These are phyloP conservation scores for Phyllosticta citriasiana DNA, from an alignment of 2,329 filamentous ascomycete genomes.

Conservation along the genomic window DNA sequence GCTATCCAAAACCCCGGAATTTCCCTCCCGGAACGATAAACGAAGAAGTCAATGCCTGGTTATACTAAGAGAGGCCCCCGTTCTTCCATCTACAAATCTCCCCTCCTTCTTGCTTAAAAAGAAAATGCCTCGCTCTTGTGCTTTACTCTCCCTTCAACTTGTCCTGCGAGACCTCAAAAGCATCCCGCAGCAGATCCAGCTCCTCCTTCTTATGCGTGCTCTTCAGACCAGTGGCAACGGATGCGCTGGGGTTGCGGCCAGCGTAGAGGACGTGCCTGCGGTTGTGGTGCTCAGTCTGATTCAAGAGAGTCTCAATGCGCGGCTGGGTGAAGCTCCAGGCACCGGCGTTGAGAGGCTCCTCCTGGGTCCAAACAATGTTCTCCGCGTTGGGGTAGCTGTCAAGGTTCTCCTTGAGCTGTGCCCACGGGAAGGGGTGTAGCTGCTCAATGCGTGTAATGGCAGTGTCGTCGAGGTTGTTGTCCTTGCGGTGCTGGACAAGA, in stretches of 20 bases:
- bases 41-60: not conserved
- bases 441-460: constrained; percentile 95
- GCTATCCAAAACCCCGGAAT: not conserved
- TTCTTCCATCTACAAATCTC: not conserved
- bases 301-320: constrained; percentile 90
- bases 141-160: constrained; percentile 54
- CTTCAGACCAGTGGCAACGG: constrained; percentile 90
- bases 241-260: constrained; percentile 84
- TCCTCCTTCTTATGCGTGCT: constrained; percentile 83
- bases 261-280: constrained; percentile 96
- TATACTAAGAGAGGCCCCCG: not conserved
- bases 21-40: not conserved
- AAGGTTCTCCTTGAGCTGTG: constrained; percentile 90
- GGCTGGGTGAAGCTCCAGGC: constrained; percentile 97
- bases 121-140: not conserved
- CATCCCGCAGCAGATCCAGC: constrained; percentile 63
- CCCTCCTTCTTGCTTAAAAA: not conserved
- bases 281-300: constrained; percentile 85
- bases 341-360: constrained; percentile 95
- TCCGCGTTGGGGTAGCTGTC: constrained; percentile 96
- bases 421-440: constrained; percentile 98
- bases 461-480: constrained; percentile 78
- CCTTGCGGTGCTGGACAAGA: constrained; percentile 80
- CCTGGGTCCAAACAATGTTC: constrained; percentile 94
- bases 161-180: constrained; percentile 53